Evolutionary conservation across 768 basidiomycete genomes (phyloP), one percentile per base, ranked within the genome.

Genomic region (Suillus variegatus): DNA sequence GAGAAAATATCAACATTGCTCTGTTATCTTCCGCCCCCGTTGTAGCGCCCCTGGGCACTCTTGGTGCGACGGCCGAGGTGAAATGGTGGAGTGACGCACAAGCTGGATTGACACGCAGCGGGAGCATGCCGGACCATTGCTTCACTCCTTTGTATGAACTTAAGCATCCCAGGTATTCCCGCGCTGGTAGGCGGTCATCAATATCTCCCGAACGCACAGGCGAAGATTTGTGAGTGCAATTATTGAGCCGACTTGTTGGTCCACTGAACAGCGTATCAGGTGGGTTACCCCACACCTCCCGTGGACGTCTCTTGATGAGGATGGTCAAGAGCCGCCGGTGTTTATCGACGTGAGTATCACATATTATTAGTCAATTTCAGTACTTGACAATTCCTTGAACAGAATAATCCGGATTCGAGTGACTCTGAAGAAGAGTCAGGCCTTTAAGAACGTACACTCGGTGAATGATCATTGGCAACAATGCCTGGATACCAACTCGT

Each of bases 61-160:
- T 6, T 20, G 58, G 22, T 41, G 58, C 25, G 10, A 20, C 1
- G 25, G 25, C 12, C 20, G 18, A 10, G 25, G 32, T 60, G 41
- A 20, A 14, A 60, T 43, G 58, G 58, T 60, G 58, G 58, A 60
- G 58, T 13, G 12, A 43, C 41, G 28, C 25, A 13, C 58, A 40
- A 20, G 25, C 58, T 43, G 58, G 58, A 28, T 60, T 60, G 18
- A 10, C 41, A 60, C 58, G 58, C 25, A 28, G 18, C 12, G 58
- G 41, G 32, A 43, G 41, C 41, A 60, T 20, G 25, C 20, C 41
- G 25, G 41, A 60, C 41, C 58, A 60, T 32, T 60, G 58, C 41
- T 60, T 60, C 12, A 60, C 58, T 12, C 58, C 58, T 20, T 28
- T 60, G 10, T 60, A 60, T 20, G 58, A 60, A 20, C 58, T 60